These are phyloP conservation scores for Leishmania arabica DNA, from an alignment of 208 protist species.

Conservation along the genomic window DNA sequence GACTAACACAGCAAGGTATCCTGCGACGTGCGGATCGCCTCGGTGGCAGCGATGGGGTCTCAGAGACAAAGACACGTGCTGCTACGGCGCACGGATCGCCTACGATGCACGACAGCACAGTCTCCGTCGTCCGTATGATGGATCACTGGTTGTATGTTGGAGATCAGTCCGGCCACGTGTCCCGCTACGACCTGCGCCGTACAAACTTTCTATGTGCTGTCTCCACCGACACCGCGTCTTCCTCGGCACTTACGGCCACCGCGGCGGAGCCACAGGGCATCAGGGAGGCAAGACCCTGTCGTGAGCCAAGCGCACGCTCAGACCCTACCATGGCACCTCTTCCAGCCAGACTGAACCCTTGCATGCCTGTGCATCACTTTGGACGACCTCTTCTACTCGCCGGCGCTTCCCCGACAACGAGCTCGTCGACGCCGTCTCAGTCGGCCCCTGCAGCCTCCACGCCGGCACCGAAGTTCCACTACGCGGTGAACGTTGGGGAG, in stretches of 20 bases:
- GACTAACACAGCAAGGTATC: constrained; percentile 9
- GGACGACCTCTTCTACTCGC: neutral
- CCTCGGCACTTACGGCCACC: neutral
- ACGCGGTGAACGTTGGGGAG: constrained; percentile 18
- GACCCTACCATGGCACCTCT: neutral
- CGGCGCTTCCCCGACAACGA: neutral
- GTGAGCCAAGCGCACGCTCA: neutral
- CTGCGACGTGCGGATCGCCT: constrained; percentile 17
- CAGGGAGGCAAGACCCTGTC: neutral
- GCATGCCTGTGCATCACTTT: constrained; percentile 25
- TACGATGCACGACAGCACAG: neutral
- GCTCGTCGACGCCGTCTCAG: neutral
- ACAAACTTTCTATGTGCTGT: constrained; percentile 7
- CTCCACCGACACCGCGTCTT: neutral
- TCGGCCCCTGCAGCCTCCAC: neutral
- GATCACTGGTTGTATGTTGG: constrained; percentile 32
- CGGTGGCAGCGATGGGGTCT: neutral
- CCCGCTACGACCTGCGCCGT: constrained; percentile 26
- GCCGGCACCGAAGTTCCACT: constrained; percentile 18
- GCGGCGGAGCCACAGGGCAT: neutral
- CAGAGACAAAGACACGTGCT: neutral
- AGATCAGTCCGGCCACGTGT: constrained; percentile 25
- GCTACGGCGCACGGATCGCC: neutral
- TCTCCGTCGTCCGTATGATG: constrained; percentile 22
- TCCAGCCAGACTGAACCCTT: neutral